Evolutionary conservation across 1,139 yeast genomes (phyloP).

Genomic region (Ashbya aceris): DNA sequence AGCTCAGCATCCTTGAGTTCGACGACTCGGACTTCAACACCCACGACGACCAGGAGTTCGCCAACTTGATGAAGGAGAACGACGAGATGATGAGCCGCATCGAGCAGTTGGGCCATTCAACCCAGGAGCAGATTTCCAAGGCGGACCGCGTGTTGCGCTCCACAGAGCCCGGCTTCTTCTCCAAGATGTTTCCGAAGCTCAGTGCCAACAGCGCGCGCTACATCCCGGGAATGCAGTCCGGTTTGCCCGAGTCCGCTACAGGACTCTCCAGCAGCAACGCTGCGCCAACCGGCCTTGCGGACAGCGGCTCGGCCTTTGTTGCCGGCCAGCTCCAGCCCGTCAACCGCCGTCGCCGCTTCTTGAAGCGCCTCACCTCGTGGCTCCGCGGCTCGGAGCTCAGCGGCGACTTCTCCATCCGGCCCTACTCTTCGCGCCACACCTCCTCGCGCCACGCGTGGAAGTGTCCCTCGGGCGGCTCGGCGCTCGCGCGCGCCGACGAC

Average conservation of each 20-base stretch:
- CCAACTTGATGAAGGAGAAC: constrained; percentile 1
- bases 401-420: background rate
- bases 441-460: background rate
- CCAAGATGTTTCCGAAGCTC: constrained; percentile 1
- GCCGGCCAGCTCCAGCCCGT: constrained; percentile 3
- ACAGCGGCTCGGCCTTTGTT: constrained; percentile 1
- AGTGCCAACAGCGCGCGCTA: background rate
- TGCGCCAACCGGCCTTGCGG: background rate
- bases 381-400: background rate
- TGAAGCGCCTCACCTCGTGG: constrained; percentile 2
- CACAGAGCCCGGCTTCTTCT: constrained; percentile 1
- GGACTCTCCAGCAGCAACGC: background rate
- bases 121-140: constrained; percentile 1
- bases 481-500: background rate
- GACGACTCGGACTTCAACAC: background rate
- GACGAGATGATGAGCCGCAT: constrained; percentile 2
- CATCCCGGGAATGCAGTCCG: background rate
- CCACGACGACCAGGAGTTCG: constrained; percentile 1
- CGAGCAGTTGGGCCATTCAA: constrained; percentile 1
- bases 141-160: background rate
- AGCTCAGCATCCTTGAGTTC: background rate
- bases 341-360: background rate
- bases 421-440: background rate
- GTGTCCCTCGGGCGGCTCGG: background rate
- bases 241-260: background rate